phyloP scores from a whole-genome alignment of 2,329 filamentous ascomycete genomes.

The Exophiala aquamarina region DNA sequence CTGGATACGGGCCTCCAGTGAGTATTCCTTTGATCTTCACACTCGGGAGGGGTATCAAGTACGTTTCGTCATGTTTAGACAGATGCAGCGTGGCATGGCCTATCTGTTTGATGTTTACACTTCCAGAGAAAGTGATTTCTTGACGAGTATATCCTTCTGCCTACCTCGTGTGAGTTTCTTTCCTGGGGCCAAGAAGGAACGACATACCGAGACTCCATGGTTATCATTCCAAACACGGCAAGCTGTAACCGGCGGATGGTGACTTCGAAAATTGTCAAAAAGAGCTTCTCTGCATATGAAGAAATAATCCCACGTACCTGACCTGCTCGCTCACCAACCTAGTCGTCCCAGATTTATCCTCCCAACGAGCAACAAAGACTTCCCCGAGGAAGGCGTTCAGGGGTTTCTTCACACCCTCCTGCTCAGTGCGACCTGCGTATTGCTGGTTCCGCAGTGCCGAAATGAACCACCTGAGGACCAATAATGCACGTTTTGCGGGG shows the following conservation, averaged over 20 bases:
- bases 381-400: conserved; percentile 29
- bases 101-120: conserved; percentile 23
- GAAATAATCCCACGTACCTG: conserved; percentile 10
- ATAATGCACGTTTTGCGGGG: conserved; percentile 75
- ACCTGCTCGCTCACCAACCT: conserved; percentile 28
- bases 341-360: conserved; percentile 20
- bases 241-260: conserved; percentile 29
- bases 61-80: conserved; percentile 21
- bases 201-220: conserved; percentile 20
- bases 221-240: conserved; percentile 28
- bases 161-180: conserved; percentile 5
- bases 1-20: conserved; percentile 51
- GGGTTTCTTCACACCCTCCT: conserved; percentile 28
- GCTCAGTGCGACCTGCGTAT: conserved; percentile 35
- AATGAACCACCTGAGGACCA: conserved; percentile 96
- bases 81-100: conserved; percentile 23
- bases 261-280: conserved; percentile 6
- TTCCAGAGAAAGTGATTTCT: conserved; percentile 25
- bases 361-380: conserved; percentile 24
- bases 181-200: background rate
- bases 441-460: conserved; percentile 83
- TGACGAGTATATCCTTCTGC: conserved; percentile 28
- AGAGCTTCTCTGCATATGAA: background rate
- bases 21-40: conserved; percentile 27
- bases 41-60: conserved; percentile 25